These are phyloP conservation scores for Phytophthora nicotianae DNA, from an alignment of 352 stramenopile species.

Conservation along the genomic window DNA sequence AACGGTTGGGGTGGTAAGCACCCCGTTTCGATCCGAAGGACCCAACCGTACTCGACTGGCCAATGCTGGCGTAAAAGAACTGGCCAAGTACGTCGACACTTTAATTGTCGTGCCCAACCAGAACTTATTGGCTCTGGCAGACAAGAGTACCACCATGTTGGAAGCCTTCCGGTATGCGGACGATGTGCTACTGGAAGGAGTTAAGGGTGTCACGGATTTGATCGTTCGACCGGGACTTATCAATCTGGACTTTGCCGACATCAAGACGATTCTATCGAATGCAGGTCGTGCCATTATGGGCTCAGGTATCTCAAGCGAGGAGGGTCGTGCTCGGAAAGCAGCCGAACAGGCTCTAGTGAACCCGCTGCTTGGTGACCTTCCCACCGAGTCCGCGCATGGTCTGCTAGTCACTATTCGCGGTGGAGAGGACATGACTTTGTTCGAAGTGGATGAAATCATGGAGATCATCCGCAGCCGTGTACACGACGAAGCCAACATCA, in stretches of 20 bases:
- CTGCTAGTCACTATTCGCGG: conserved; percentile 97
- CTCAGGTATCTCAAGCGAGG: conserved; percentile 78
- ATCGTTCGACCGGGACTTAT: conserved; percentile 97
- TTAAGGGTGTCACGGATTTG: conserved; percentile 96
- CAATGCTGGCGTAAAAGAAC: conserved; percentile 90
- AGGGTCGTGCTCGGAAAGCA: conserved; percentile 89
- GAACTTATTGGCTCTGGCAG: conserved; percentile 93
- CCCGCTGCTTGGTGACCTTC: conserved; percentile 93
- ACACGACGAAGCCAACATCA: conserved; percentile 87
- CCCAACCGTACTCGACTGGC: conserved; percentile 94
- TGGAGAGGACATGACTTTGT: conserved; percentile 93
- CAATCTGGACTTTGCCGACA: conserved; percentile 98
- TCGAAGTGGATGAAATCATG: conserved; percentile 92
- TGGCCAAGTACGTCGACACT: conserved; percentile 94
- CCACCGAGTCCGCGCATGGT: conserved; percentile 92
- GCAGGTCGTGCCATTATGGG: conserved; percentile 96
- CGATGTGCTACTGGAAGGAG: conserved; percentile 94
- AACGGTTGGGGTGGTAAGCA: conserved; percentile 96
- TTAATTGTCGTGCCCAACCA: conserved; percentile 98
- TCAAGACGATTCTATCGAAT: conserved; percentile 95
- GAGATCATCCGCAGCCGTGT: conserved; percentile 84
- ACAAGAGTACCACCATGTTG: conserved; percentile 92
- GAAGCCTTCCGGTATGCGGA: conserved; percentile 95
- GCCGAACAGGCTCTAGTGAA: conserved; percentile 95
- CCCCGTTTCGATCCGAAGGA: conserved; percentile 96